Evolutionary conservation across 1,284 basidiomycete species (phyloP).

Genomic region (Puccinia horiana): DNA sequence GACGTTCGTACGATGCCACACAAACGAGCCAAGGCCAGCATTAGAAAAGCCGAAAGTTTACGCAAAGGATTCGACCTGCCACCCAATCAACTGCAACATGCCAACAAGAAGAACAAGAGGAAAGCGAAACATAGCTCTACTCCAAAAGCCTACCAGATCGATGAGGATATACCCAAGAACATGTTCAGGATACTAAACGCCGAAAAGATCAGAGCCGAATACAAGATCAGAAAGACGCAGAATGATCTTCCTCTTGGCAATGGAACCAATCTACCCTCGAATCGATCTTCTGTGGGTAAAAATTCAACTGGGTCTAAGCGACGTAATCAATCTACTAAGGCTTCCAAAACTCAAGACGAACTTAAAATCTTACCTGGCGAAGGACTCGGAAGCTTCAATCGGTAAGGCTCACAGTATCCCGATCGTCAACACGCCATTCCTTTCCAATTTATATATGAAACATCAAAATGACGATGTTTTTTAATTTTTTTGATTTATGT

Average conservation of each 20-base stretch:
- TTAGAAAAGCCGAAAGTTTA: constrained; percentile 25
- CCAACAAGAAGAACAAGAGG: constrained; percentile 19
- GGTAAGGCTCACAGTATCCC: not conserved
- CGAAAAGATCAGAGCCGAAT: constrained; percentile 37
- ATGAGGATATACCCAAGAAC: constrained; percentile 33
- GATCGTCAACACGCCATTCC: not conserved
- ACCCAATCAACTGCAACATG: constrained; percentile 20
- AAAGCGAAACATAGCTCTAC: constrained; percentile 12
- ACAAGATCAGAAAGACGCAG: not conserved
- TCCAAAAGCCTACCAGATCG: not conserved
- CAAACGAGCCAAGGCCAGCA: constrained; percentile 44
- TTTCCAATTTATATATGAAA: too few relatives aligned
- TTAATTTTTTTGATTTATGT: not conserved
- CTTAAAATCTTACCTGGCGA: constrained; percentile 25
- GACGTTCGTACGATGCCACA: constrained; percentile 40
- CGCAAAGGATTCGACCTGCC: constrained; percentile 34
- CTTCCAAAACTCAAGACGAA: not conserved
- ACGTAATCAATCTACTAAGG: not conserved
- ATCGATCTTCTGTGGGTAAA: not conserved
- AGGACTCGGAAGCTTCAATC: constrained; percentile 17
- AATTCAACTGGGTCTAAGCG: not conserved
- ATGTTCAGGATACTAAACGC: constrained; percentile 45
- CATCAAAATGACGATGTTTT: not conserved
- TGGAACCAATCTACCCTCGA: constrained; percentile 1
- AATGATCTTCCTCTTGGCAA: not conserved